Base-by-base conservation (phyloP, 768 basidiomycete species). In the Cystobasidium onofrii region DNA sequence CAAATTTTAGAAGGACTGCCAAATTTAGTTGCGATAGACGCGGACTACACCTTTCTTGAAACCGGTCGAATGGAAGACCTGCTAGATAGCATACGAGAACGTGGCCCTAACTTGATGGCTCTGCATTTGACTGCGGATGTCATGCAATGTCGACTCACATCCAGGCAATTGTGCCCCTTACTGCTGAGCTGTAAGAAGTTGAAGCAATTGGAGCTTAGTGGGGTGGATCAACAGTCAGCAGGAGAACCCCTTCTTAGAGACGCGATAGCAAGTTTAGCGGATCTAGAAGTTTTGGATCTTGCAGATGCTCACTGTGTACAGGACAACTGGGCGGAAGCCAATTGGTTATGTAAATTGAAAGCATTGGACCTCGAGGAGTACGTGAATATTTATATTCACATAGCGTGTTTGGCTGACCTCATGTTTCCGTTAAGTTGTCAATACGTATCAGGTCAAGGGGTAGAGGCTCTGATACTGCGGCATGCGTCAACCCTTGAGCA, bases 281-380 rank as follows among this genome's bases (percentile, higher is more conserved):
- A 71, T 23, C 34, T 71, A 20, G 4, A 71, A 29, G 20, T 20
- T 4, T 23, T 71, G 15, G 34, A 71, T 20, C 33, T 71, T 3
- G 50, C 52, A 27, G 69, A 71, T 27, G 55, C 39, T 31, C 50
- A 55, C 9, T 36, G 36, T 20, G 31, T 71, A 2, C 33, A 71
- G 33, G 69, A 71, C 33, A 23, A 55, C 18, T 71, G 69, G 69
- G 69, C 69, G 34, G 29, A 33, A 57, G 69, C 69, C 25, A 23
- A 55, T 31, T 71, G 69, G 69, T 10, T 60, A 60, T 71, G 36
- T 39, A 39, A 7, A 1, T 31, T 71, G n/a, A n/a, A 27, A 39
- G 69, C 33, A 4, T 13, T 71, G n/a, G 44, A 36, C 6, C 33
- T 71, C 9, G 69, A 71, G 6, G 69, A 71, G 69, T 71, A 60